A percentile compares a stretch with the other conserved stretches of the same genome.
These are phyloP conservation scores for Chytriomyces confervae DNA, from an alignment of 192 early-diverging fungal genomes.

Conservation along the genomic window DNA sequence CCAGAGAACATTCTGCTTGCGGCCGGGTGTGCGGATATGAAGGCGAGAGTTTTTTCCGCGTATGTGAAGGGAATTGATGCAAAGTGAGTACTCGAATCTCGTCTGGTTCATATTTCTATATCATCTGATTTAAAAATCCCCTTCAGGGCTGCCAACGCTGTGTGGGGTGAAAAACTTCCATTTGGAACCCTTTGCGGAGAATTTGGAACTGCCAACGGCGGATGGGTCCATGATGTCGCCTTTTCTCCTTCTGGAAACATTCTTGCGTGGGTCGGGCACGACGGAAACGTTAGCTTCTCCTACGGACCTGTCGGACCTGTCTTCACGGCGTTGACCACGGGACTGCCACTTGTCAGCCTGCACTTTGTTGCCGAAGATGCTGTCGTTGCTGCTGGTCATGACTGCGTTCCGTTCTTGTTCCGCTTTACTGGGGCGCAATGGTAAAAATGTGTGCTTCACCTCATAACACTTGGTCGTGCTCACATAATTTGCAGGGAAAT, in stretches of 20 bases:
- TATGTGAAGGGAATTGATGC: constrained; percentile 94
- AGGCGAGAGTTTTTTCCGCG: constrained; percentile 92
- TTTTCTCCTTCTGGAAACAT: constrained; percentile 90
- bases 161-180: constrained; percentile 94
- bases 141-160: constrained; percentile 69
- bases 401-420: constrained; percentile 89
- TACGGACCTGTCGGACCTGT: constrained; percentile 68
- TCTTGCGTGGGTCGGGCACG: constrained; percentile 88
- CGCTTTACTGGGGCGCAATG: constrained; percentile 62
- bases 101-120: background rate
- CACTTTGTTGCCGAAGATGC: constrained; percentile 76
- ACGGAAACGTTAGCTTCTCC: constrained; percentile 81
- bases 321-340: constrained; percentile 62
- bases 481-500: constrained; percentile 43
- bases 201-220: constrained; percentile 67
- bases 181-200: constrained; percentile 93
- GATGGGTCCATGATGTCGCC: constrained; percentile 92
- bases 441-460: constrained; percentile 41
- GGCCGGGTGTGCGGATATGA: constrained; percentile 72
- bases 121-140: background rate
- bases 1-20: constrained; percentile 94
- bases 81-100: constrained; percentile 54
- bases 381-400: constrained; percentile 90
- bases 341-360: constrained; percentile 79
- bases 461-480: background rate